Conservation (phyloP, 2,329 filamentous ascomycete species). For the Botrytis cinerea region DNA sequence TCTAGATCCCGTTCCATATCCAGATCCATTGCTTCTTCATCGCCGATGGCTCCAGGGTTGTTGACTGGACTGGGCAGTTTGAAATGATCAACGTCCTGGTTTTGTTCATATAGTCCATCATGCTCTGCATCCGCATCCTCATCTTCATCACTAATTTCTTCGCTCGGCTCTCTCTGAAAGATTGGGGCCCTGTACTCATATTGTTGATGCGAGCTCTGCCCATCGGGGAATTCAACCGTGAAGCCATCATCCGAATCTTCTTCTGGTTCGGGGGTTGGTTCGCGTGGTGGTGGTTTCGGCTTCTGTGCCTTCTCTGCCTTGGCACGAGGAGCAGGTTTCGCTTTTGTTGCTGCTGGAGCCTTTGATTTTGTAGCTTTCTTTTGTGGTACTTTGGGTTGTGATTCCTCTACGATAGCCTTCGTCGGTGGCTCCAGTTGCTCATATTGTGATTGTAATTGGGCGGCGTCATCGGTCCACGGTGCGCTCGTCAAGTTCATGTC, state of each 20-base stretch:
- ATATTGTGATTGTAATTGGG: slow-evolving; percentile 65
- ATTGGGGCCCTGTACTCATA: slow-evolving; percentile 36
- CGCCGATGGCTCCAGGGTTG: slow-evolving; percentile 34
- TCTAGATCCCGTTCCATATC: slow-evolving; percentile 42
- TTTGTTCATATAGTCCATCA: slow-evolving; percentile 45
- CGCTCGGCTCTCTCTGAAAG: slow-evolving; percentile 36
- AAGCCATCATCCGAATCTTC: slow-evolving; percentile 58
- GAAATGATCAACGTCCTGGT: slow-evolving; percentile 46
- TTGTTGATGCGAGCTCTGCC: slow-evolving; percentile 42
- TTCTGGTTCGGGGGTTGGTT: slow-evolving; percentile 40
- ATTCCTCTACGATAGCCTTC: not conserved
- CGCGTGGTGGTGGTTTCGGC: slow-evolving; percentile 35
- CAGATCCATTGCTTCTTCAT: slow-evolving; percentile 40
- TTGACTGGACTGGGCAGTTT: slow-evolving; percentile 57
- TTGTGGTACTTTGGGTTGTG: slow-evolving; percentile 30
- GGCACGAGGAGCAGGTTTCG: slow-evolving; percentile 39
- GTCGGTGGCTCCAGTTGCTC: slow-evolving; percentile 55
- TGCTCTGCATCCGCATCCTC: slow-evolving; percentile 51
- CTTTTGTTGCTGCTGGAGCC: slow-evolving; percentile 36
- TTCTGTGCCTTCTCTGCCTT: slow-evolving; percentile 42
- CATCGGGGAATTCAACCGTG: slow-evolving; percentile 61
- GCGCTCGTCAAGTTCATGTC: slow-evolving; percentile 81
- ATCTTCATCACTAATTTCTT: slow-evolving; percentile 49
- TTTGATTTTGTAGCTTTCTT: slow-evolving; percentile 38
- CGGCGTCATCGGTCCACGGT: slow-evolving; percentile 63